phyloP scores from a whole-genome alignment of 2,329 filamentous ascomycete genomes.

The Trichoderma koningiopsis region DNA sequence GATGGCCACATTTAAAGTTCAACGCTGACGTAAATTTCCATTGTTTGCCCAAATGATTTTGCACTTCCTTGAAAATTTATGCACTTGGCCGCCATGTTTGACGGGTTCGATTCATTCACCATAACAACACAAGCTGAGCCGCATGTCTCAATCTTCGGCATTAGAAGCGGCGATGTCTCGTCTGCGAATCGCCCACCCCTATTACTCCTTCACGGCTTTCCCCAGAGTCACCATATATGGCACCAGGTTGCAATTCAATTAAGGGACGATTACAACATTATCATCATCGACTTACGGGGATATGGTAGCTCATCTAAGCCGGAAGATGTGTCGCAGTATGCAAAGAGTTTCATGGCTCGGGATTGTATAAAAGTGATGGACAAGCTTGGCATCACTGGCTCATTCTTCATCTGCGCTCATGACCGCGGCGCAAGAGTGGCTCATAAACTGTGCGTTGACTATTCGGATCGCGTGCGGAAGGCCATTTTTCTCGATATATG shows the following conservation, averaged over 20 bases:
- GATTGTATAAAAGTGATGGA: slow-evolving; percentile 52
- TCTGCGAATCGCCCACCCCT: slow-evolving; percentile 42
- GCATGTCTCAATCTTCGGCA: slow-evolving; percentile 8
- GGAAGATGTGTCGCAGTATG: slow-evolving; percentile 39
- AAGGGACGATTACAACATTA: slow-evolving; percentile 43
- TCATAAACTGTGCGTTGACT: slow-evolving; percentile 56
- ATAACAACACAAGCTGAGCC: slow-evolving; percentile 8
- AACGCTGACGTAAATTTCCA: background rate
- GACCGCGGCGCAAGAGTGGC: slow-evolving; percentile 59
- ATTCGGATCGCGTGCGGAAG: slow-evolving; percentile 44
- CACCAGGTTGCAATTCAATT: slow-evolving; percentile 48
- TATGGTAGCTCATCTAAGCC: slow-evolving; percentile 55
- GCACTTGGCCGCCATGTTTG: background rate
- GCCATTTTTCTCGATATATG: slow-evolving; percentile 55
- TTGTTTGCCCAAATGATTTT: background rate
- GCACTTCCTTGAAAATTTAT: background rate
- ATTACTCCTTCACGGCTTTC: slow-evolving; percentile 55
- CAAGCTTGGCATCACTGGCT: slow-evolving; percentile 38
- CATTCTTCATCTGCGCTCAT: slow-evolving; percentile 56
- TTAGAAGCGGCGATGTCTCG: background rate
- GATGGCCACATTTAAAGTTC: background rate
- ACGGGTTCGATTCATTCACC: background rate
- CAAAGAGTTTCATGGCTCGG: slow-evolving; percentile 52
- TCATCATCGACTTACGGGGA: slow-evolving; percentile 53
- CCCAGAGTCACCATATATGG: slow-evolving; percentile 56